Base-by-base conservation (phyloP, 352 stramenopile genomes). In the Vaucheria bursata region DNA sequence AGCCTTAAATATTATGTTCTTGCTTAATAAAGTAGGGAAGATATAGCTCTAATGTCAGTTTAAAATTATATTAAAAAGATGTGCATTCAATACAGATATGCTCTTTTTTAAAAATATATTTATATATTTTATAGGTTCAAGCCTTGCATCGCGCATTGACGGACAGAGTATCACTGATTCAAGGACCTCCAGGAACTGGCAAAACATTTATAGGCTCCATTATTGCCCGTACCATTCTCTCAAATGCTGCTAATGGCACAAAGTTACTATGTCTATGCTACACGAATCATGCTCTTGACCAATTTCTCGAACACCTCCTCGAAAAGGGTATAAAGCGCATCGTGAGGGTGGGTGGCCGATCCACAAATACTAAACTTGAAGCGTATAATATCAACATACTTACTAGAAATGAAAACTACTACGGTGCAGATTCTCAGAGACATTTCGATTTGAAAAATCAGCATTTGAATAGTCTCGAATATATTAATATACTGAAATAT, bases 261-360 rank as follows among this genome's bases (percentile, higher is more conserved):
- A 4, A 69, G 59, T 67, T 74, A 33, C 6, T 74, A 1, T 74
- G 5, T 38, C 29, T 74, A 18, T 74, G 69, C 69, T 74, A 74
- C 69, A 74, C 69, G 6, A 74, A 71, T 29, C 69, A 74, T 33
- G 69, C 69, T 1, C 38, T 74, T 7, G 69, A 74, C 34, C 34
- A 68, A n/a, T 49, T 74, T n/a, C 8, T 74, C 34, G 69, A 74
- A 38, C 34, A 68, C 69, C 69, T 74, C 7, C 69, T 74, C 6
- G 34, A 72, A 2, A 18, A 1, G 52, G 69, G 34, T 38, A 33
- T 74, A 34, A 74, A 34, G 1, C 1, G 25, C 34, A 5, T 74
- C 6, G 38, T 71, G 34, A 5, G 39, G 5, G 12, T 12, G 12
- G 45, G 25, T 34, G 69, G 69, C 5, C 4, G 29, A 7, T 67